These are phyloP conservation scores for Populus hybrid DNA, from an alignment of 441 rosid species.

Conservation along the genomic window DNA sequence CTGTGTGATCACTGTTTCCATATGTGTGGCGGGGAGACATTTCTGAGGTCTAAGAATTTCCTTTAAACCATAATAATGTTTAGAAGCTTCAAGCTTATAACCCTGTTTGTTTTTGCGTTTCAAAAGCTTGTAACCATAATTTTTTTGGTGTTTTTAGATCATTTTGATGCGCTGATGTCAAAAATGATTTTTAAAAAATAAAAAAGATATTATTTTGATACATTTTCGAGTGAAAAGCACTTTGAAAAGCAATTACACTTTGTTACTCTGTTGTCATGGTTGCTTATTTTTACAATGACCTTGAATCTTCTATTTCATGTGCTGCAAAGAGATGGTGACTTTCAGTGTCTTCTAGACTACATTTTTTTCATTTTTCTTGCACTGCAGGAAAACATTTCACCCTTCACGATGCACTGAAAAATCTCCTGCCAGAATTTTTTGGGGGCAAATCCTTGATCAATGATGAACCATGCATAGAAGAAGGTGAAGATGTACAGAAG, in stretches of 20 bases:
- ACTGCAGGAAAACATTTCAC: conserved; percentile 71
- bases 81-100: not conserved
- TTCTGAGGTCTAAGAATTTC: not conserved
- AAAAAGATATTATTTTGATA: no score
- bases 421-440: conserved; percentile 56
- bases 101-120: not conserved
- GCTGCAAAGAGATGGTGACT: not conserved
- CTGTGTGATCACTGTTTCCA: not conserved
- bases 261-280: not conserved
- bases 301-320: not conserved
- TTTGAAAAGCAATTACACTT: no score
- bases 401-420: conserved; percentile 58
- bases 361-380: not conserved
- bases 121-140: no score
- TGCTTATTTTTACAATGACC: not conserved
- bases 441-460: conserved; percentile 15
- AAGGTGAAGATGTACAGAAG: conserved; percentile 29
- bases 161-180: no score
- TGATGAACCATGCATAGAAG: conserved; percentile 25
- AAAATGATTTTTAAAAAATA: no score
- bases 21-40: not conserved
- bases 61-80: not conserved
- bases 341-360: not conserved
- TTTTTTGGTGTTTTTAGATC: no score
- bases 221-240: no score